Percentiles rank a stretch among this genome's conserved stretches.
phyloP scores from a whole-genome alignment of 176 grass and related monocot genomes.

The Eragrostis nindensis region DNA sequence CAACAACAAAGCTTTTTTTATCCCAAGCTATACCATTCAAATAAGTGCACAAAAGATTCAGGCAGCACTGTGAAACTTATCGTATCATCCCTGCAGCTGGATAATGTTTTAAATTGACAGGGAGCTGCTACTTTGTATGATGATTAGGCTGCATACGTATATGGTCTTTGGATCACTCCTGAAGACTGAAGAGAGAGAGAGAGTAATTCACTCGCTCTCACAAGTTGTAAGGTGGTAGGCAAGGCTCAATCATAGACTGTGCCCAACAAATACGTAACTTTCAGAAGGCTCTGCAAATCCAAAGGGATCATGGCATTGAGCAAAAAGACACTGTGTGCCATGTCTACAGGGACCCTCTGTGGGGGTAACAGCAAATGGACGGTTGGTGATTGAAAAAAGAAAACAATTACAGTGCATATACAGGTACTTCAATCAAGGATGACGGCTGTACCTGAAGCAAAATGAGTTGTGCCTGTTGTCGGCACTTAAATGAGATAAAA shows the following conservation, averaged over 20 bases:
- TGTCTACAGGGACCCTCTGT: slow-evolving; percentile 61
- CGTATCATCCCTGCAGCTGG: slow-evolving; percentile 32
- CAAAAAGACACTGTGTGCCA: slow-evolving; percentile 69
- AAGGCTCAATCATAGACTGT: slow-evolving; percentile 57
- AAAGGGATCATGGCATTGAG: slow-evolving; percentile 59
- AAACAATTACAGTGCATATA: slow-evolving; percentile 38
- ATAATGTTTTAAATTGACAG: slow-evolving; percentile 50
- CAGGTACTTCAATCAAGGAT: slow-evolving; percentile 32
- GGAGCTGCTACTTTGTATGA: slow-evolving; percentile 66
- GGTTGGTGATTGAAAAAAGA: slow-evolving; percentile 47
- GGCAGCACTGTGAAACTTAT: slow-evolving; percentile 36
- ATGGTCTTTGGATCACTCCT: slow-evolving; percentile 67
- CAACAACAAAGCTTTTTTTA: too few species aligned
- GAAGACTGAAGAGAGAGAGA: slow-evolving; percentile 10
- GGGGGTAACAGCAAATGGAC: slow-evolving; percentile 44
- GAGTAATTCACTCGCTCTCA: slow-evolving; percentile 56
- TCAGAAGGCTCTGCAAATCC: slow-evolving; percentile 85
- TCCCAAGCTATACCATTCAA: neutral
- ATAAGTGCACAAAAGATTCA: slow-evolving; percentile 32
- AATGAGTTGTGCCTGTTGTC: slow-evolving; percentile 3
- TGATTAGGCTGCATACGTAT: slow-evolving; percentile 74
- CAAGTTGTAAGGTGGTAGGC: slow-evolving; percentile 58
- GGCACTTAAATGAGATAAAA: slow-evolving; percentile 5
- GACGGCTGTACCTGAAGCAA: too few species aligned
- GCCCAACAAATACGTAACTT: slow-evolving; percentile 74